A percentile compares a stretch with the other conserved stretches of the same genome.
Evolutionary conservation across 2,329 filamentous ascomycete genomes (phyloP).

Genomic region (Colletotrichum orbiculare): DNA sequence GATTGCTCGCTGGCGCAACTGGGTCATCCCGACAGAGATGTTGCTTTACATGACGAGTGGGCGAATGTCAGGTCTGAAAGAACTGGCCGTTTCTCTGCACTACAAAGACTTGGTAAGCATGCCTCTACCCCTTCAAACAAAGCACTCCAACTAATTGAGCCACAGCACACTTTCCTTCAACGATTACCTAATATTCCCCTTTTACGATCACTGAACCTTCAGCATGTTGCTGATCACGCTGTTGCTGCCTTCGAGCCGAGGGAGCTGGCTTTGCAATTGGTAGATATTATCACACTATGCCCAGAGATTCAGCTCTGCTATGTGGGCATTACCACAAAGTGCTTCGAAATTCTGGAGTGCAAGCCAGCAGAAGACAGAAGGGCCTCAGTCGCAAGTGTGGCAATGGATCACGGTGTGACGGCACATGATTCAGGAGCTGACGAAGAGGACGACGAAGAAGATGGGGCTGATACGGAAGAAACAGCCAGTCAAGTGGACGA

Average conservation of each 20-base stretch:
- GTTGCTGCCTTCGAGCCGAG: conserved; percentile 66
- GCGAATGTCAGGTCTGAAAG: conserved; percentile 76
- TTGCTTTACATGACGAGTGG: conserved; percentile 81
- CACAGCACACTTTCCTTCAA: conserved; percentile 81
- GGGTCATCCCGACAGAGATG: conserved; percentile 77
- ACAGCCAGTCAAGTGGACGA: conserved; percentile 43
- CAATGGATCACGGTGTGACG: conserved; percentile 35
- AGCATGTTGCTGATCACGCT: conserved; percentile 72
- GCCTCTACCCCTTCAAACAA: background rate
- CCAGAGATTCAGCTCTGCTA: conserved; percentile 83
- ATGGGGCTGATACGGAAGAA: conserved; percentile 47
- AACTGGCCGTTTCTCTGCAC: conserved; percentile 78
- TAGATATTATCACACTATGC: conserved; percentile 81
- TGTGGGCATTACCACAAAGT: conserved; percentile 80
- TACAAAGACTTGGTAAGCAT: conserved; percentile 81
- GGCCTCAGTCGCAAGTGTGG: conserved; percentile 34
- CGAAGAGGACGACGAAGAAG: conserved; percentile 48
- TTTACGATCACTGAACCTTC: conserved; percentile 77
- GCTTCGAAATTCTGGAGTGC: conserved; percentile 83
- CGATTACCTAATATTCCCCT: conserved; percentile 76
- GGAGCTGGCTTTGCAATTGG: conserved; percentile 80
- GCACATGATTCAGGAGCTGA: conserved; percentile 42
- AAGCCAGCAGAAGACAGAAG: conserved; percentile 56
- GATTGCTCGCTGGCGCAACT: conserved; percentile 69
- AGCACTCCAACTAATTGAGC: conserved; percentile 32